phyloP scores from a whole-genome alignment of 2,329 filamentous ascomycete genomes.

The Hypoxylon sp. region DNA sequence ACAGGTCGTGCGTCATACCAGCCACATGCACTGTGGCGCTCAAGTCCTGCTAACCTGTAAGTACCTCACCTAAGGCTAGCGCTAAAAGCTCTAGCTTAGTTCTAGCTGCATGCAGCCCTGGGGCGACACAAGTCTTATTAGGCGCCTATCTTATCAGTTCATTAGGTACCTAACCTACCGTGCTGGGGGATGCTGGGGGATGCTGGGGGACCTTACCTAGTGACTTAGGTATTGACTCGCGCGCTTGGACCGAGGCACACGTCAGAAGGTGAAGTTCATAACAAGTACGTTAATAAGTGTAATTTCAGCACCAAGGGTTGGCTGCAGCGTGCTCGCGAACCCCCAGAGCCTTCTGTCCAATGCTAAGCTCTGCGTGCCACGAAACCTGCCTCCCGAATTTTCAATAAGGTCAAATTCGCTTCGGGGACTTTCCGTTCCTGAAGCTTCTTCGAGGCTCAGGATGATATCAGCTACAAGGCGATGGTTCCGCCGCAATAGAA shows the following conservation, averaged over 20 bases:
- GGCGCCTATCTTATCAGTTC: slow-evolving; percentile 40
- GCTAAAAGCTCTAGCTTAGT: slow-evolving; percentile 14
- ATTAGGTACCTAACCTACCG: slow-evolving; percentile 23
- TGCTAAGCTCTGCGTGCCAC: slow-evolving; percentile 38
- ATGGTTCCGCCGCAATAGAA: slow-evolving; percentile 94
- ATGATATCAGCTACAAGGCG: slow-evolving; percentile 82
- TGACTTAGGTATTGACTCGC: slow-evolving; percentile 33
- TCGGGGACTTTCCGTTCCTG: slow-evolving; percentile 28
- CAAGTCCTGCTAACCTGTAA: neutral
- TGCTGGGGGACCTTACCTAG: neutral
- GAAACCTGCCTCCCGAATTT: slow-evolving; percentile 5
- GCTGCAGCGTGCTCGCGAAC: slow-evolving; percentile 28
- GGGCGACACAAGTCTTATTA: slow-evolving; percentile 5
- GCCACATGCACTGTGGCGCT: slow-evolving; percentile 43
- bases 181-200: too few relatives aligned
- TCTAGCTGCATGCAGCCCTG: slow-evolving; percentile 14
- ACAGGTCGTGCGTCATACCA: slow-evolving; percentile 46
- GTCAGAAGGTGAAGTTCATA: slow-evolving; percentile 33
- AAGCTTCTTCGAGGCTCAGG: slow-evolving; percentile 44
- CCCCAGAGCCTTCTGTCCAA: slow-evolving; percentile 24
- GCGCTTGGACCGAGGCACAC: slow-evolving; percentile 54
- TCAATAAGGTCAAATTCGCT: slow-evolving; percentile 14
- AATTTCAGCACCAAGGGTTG: slow-evolving; percentile 22
- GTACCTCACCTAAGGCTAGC: neutral
- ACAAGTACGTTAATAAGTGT: slow-evolving; percentile 19